phyloP scores from a whole-genome alignment of 2,329 filamentous ascomycete genomes.

The Xylogone sp. region DNA sequence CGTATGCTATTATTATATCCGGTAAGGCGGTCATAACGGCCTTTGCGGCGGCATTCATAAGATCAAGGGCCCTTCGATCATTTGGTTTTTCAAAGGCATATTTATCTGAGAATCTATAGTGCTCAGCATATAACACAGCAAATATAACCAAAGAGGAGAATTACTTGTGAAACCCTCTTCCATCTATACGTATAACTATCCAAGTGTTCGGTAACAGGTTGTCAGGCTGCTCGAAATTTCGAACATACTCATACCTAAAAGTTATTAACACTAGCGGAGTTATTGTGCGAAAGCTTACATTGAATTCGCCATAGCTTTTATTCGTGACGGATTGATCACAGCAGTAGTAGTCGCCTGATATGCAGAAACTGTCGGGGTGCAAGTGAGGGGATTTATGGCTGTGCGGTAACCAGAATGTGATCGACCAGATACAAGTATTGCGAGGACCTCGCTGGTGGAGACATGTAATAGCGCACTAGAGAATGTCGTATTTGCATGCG shows the following conservation, averaged over 20 bases:
- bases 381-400: too few relatives aligned
- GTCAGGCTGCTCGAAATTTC: slow-evolving; percentile 80
- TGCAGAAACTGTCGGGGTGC: too few relatives aligned
- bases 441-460: too few relatives aligned
- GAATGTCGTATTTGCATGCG: too few relatives aligned
- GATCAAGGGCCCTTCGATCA: slow-evolving; percentile 77
- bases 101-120: slow-evolving; percentile 69
- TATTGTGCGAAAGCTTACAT: slow-evolving; percentile 2
- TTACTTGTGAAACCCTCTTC: slow-evolving; percentile 93
- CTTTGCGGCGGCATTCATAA: slow-evolving; percentile 93
- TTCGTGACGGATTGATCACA: too few relatives aligned
- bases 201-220: slow-evolving; percentile 83
- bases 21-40: slow-evolving; percentile 79
- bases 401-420: too few relatives aligned
- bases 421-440: too few relatives aligned
- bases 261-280: neutral
- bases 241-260: slow-evolving; percentile 87
- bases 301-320: slow-evolving; percentile 10
- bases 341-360: too few relatives aligned
- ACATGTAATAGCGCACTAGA: too few relatives aligned
- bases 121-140: neutral
- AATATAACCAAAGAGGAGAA: slow-evolving; percentile 16
- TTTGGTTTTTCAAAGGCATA: slow-evolving; percentile 92
- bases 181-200: slow-evolving; percentile 93
- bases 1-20: slow-evolving; percentile 85